These are phyloP conservation scores for Hamamelis virginiana DNA, from an alignment of 164 flowering plant species.

Conservation along the genomic window DNA sequence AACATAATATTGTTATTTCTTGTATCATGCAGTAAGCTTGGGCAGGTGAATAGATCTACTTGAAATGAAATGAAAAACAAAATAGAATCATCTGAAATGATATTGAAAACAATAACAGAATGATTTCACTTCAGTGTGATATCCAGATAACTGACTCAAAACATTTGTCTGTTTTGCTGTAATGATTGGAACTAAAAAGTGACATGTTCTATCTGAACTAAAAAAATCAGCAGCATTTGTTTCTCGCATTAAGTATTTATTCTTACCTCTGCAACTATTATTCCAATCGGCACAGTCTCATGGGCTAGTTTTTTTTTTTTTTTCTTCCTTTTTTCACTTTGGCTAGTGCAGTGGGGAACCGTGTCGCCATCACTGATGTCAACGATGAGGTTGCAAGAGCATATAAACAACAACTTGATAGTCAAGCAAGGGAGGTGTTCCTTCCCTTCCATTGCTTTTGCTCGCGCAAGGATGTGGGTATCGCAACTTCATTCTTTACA, in stretches of 20 bases:
- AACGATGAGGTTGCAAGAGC: constrained; percentile 13
- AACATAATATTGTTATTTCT: no score
- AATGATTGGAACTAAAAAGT: no score
- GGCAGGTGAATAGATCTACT: no score
- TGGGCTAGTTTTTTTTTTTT: no score
- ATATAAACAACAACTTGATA: constrained; percentile 18
- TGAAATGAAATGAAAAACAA: no score
- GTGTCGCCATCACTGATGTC: constrained; percentile 14
- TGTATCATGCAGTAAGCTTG: no score
- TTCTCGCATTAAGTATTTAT: background rate
- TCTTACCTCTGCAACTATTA: background rate
- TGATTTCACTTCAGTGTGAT: no score
- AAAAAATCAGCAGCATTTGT: background rate
- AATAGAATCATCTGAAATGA: no score
- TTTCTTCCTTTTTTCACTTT: constrained; percentile 7
- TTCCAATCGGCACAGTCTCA: background rate
- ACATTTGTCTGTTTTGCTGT: no score
- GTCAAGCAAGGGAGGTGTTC: constrained; percentile 36
- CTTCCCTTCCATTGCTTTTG: constrained; percentile 60
- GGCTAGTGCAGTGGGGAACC: constrained; percentile 39
- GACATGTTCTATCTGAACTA: no score
- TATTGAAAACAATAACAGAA: no score
- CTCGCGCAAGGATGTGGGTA: constrained; percentile 46
- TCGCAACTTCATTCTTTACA: background rate
- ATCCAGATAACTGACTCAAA: no score